Evolutionary conservation across 495 filamentous ascomycete species (phyloP).

Genomic region (Neurospora africana): DNA sequence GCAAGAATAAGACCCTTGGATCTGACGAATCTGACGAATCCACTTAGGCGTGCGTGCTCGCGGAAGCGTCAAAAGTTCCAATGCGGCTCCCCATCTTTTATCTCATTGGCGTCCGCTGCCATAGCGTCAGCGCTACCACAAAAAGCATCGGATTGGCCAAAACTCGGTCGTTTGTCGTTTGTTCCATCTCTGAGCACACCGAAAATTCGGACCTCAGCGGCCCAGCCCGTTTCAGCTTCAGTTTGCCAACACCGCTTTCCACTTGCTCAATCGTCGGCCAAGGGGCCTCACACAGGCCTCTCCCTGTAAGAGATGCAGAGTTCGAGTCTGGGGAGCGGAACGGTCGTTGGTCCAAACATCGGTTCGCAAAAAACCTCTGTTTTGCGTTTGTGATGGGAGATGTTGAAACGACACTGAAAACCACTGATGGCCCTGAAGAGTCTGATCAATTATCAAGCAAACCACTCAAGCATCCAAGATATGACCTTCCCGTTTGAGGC

Average conservation of each 20-base stretch:
- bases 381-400: not conserved
- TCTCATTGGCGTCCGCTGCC: not conserved
- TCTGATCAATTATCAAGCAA: not conserved
- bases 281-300: not conserved
- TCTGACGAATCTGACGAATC: not conserved
- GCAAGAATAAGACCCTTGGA: not conserved
- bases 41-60: not conserved
- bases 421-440: not conserved
- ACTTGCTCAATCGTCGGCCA: not conserved
- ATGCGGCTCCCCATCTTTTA: not conserved
- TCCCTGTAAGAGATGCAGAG: not conserved
- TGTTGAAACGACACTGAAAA: not conserved
- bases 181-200: not conserved
- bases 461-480: not conserved
- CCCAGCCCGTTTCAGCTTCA: not conserved
- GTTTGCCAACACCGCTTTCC: not conserved
- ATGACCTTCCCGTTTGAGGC: not conserved
- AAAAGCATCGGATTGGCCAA: not conserved
- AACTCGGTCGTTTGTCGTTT: not conserved
- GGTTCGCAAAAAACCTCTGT: no score
- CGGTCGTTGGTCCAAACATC: not conserved
- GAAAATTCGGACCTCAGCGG: not conserved
- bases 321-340: not conserved
- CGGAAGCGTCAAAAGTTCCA: not conserved
- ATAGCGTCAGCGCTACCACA: not conserved